Conservation (phyloP, 129 eudicot genomes). For the Flaveria ramosissima region DNA sequence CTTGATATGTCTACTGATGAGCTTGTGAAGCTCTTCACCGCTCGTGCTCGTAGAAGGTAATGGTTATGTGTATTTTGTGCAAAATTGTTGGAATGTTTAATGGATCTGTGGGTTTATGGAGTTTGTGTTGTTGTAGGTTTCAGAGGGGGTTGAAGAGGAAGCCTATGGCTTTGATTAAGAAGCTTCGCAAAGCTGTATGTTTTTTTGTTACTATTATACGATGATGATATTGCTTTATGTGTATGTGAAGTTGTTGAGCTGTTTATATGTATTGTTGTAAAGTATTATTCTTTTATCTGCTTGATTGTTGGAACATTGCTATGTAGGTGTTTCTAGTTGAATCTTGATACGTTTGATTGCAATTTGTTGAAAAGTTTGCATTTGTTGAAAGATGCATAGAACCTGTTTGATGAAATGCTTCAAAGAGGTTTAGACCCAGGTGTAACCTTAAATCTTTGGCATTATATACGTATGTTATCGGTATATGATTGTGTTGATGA, state of each 20-base stretch:
- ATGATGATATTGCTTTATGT: neutral
- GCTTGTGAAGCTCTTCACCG: conserved; percentile 74
- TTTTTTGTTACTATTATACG: neutral
- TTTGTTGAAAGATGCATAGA: conserved; percentile 47
- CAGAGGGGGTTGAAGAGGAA: conserved; percentile 91
- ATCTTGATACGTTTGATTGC: neutral
- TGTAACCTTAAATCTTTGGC: conserved; percentile 37
- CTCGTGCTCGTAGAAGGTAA: conserved; percentile 83
- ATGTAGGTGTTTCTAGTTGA: no score
- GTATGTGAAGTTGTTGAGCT: neutral
- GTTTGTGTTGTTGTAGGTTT: conserved; percentile 45
- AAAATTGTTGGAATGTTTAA: neutral
- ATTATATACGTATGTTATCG: no score
- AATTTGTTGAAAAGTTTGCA: neutral
- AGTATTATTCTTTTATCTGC: no score
- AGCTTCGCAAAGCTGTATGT: conserved; percentile 84
- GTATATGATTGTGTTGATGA: conserved; percentile 68
- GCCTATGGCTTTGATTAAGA: conserved; percentile 96
- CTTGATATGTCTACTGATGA: conserved; percentile 89
- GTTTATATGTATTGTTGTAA: no score
- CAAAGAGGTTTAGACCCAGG: conserved; percentile 65
- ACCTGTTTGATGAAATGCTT: conserved; percentile 70
- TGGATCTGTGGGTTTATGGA: neutral
- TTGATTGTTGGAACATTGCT: no score
- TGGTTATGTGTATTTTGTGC: neutral